These are phyloP conservation scores for Carex littledalei DNA, from an alignment of 176 grass and related monocot genomes.

Conservation along the genomic window DNA sequence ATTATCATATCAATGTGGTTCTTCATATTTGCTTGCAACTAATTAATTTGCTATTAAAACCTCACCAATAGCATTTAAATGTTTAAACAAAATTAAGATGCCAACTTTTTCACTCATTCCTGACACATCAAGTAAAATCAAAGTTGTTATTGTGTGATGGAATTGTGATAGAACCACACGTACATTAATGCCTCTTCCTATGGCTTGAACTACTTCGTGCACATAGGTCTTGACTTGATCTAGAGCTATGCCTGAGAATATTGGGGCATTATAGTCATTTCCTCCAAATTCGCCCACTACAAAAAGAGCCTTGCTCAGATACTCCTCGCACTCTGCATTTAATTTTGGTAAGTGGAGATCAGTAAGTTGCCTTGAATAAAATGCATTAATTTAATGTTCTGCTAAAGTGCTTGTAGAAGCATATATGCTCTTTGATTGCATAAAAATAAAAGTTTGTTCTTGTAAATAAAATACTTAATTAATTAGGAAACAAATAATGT, in stretches of 20 bases:
- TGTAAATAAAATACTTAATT: background rate
- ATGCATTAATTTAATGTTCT: background rate
- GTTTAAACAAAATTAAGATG: background rate
- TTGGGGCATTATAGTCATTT: constrained; percentile 88
- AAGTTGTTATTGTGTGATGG: background rate
- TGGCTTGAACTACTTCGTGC: constrained; percentile 51
- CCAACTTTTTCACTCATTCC: constrained; percentile 18
- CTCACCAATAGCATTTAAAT: background rate
- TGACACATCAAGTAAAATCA: constrained; percentile 8
- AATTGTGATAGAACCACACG: background rate
- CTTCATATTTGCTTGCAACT: background rate
- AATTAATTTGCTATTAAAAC: background rate
- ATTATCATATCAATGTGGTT: background rate
- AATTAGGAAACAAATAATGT: background rate
- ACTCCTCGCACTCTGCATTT: constrained; percentile 76
- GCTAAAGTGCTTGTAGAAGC: background rate
- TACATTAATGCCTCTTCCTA: constrained; percentile 76
- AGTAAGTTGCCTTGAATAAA: background rate
- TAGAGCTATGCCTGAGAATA: constrained; percentile 64
- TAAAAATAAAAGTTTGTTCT: background rate
- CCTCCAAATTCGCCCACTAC: constrained; percentile 92
- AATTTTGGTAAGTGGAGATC: constrained; percentile 17
- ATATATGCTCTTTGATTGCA: background rate
- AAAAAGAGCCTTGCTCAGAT: constrained; percentile 76
- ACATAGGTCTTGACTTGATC: constrained; percentile 64